Evolutionary conservation across 176 grass and related monocot species (phyloP).

Genomic region (Dendrocalamus sinicus): DNA sequence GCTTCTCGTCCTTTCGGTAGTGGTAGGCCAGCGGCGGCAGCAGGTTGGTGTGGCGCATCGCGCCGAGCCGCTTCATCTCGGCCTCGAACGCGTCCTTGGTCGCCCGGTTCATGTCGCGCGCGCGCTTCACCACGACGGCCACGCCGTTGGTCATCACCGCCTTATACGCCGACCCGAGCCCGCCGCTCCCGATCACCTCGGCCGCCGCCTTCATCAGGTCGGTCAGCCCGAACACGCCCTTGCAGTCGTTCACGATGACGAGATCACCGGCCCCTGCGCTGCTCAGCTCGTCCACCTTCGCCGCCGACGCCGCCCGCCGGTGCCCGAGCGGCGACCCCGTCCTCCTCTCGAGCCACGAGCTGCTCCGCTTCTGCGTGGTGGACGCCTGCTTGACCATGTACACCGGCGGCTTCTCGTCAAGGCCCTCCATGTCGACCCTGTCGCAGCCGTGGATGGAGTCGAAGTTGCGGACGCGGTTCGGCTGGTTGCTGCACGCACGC

Average conservation of each 20-base stretch:
- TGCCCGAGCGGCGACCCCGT: slow-evolving; percentile 18
- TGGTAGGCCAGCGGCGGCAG: slow-evolving; percentile 78
- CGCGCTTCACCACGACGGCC: slow-evolving; percentile 73
- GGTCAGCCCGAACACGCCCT: slow-evolving; percentile 69
- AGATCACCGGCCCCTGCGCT: slow-evolving; percentile 42
- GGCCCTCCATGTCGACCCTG: slow-evolving; percentile 30
- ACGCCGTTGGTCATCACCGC: slow-evolving; percentile 74
- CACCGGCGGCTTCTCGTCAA: slow-evolving; percentile 49
- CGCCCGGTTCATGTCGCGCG: slow-evolving; percentile 78
- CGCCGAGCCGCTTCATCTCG: slow-evolving; percentile 67
- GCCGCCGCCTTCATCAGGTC: slow-evolving; percentile 96
- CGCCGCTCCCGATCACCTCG: slow-evolving; percentile 71
- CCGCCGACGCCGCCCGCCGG: background rate
- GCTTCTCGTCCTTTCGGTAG: slow-evolving; percentile 86
- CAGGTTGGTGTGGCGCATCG: slow-evolving; percentile 65
- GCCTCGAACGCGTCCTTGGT: slow-evolving; percentile 74
- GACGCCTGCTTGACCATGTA: slow-evolving; percentile 47
- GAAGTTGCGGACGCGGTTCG: background rate
- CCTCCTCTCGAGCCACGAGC: slow-evolving; percentile 49
- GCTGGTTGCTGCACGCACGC: slow-evolving; percentile 12
- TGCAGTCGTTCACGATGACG: slow-evolving; percentile 73
- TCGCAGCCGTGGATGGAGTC: background rate
- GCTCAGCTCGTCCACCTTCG: slow-evolving; percentile 38
- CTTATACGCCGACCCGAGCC: slow-evolving; percentile 80
- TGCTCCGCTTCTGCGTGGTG: slow-evolving; percentile 38